Base-by-base conservation (phyloP, 176 grass and related monocot species). In the Aegilops bicornis region DNA sequence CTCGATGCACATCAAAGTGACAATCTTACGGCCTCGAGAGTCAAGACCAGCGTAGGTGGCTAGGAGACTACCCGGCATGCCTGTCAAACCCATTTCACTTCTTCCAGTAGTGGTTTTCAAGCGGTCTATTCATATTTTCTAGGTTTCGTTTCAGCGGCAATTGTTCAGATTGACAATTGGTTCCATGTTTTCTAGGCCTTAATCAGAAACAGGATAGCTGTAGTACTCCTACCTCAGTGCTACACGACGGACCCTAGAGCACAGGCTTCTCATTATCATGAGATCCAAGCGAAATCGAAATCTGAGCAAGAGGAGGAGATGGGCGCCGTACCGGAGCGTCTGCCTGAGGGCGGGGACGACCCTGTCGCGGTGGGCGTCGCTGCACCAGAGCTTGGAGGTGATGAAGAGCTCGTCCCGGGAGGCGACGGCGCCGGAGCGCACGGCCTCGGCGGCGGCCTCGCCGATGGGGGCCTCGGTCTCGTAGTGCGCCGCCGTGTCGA, bases 381-480 rank as follows among this genome's bases (percentile, higher is more conserved):
- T 88, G 58, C 83, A 89, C 88, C 93, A 95, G 29, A 95, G 76
- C 93, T 95, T 92, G 90, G 93, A 90, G n/a, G 93, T 90, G 93
- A 95, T 13, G 88, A 92, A 95, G 83, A 92, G 79, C 8, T 92
- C 93, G 24, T 42, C 88, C 12, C 90, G 83, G 63, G 88, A 88
- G 47, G 52, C 75, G 88, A 95, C 19, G 45, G 20, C 12, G 13
- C 90, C 93, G 5, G 76, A 25, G 10, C 83, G 88, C 14, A 95
- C 79, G 64, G 93, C 88, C 30, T 90, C 90, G 40, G 88, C 79
- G 29, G 87, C 73, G 68, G 90, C 93, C 24, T 80, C 79, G 29
- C 93, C 90, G 64, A 95, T 82, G 69, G 93, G 88, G 42, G 0
- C 76, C 90, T 95, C 88, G 2, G 93, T 90, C 14, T 60, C 70